Base-by-base conservation (phyloP, 129 eudicot species). In the Cynara cardunculus region DNA sequence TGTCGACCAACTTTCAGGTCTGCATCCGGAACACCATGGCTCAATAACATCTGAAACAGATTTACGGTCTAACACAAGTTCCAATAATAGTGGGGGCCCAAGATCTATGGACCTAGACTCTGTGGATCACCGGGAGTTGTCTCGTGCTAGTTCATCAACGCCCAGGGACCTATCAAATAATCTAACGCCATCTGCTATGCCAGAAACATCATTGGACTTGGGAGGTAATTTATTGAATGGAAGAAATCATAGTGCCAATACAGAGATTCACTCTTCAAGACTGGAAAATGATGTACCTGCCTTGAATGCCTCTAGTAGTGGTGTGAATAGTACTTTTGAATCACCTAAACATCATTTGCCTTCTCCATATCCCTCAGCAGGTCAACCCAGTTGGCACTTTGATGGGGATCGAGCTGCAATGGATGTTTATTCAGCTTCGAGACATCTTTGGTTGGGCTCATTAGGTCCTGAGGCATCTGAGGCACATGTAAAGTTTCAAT, bases 401-500 rank as follows among this genome's bases (percentile, higher is more conserved):
- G 99, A 96, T 73, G 99, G 99, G 44, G 98, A 96, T 72, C 92
- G 85, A 25, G 86, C 84, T n/a, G 83, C 97, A 11, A 76, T 91
- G 97, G 97, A 89, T 83, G 82, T 96, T 27, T 90, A 85, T 83
- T 80, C 92, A 24, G 99, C 99, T 85, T 89, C 99, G 5, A 87
- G 85, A 69, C 88, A 85, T 77, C 91, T 96, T 32, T 91, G 93
- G 97, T 30, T 95, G 67, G 97, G 93, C 31, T 96, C 92, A 37
- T 81, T 92, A 66, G 94, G 95, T 16, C 93, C 91, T 46, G 95
- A 96, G 80, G 89, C 91, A 80, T 84, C 99, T 62, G 99, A 96
- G 85, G 90, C 87, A 64, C 86, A 62, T 24, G 71, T 96, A 49
- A 87, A 92, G 74, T 86, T 35, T 81, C 97, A 96, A 46, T 88